Evolutionary conservation across 192 early-diverging fungal species (phyloP).

Genomic region (Mortierella alpina): DNA sequence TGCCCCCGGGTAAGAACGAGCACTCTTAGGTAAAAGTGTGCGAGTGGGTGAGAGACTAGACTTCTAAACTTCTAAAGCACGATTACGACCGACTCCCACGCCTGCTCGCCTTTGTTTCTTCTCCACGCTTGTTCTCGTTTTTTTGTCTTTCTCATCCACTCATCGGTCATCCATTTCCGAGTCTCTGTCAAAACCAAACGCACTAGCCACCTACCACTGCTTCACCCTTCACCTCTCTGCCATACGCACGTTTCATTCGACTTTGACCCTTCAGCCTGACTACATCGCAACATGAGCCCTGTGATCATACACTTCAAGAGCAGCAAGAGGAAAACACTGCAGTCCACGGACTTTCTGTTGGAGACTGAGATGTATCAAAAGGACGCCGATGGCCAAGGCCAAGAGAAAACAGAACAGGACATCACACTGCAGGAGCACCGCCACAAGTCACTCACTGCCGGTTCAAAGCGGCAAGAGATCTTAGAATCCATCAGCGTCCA

Average conservation of each 20-base stretch:
- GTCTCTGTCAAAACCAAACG: no score
- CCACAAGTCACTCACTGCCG: neutral
- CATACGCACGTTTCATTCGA: no score
- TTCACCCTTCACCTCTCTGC: neutral
- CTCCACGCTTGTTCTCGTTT: neutral
- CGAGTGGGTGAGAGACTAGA: no score
- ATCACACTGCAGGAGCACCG: neutral
- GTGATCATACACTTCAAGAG: neutral
- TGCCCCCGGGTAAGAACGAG: no score
- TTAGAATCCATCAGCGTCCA: neutral
- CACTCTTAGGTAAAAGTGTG: no score
- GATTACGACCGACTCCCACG: no score
- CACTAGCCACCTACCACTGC: neutral
- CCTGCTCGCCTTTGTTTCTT: neutral
- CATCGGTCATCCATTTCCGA: neutral
- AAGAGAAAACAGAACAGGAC: neutral
- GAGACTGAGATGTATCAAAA: constrained; percentile 5
- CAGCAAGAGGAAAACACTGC: constrained; percentile 13
- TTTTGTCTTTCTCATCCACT: neutral
- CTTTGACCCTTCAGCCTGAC: neutral
- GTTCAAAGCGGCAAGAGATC: neutral
- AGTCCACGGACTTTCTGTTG: neutral
- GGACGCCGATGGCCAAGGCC: neutral
- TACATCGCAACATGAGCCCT: constrained; percentile 9
- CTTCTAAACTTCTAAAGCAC: no score